Conservation (phyloP, 768 basidiomycete genomes). For the Dioszegia hungarica region DNA sequence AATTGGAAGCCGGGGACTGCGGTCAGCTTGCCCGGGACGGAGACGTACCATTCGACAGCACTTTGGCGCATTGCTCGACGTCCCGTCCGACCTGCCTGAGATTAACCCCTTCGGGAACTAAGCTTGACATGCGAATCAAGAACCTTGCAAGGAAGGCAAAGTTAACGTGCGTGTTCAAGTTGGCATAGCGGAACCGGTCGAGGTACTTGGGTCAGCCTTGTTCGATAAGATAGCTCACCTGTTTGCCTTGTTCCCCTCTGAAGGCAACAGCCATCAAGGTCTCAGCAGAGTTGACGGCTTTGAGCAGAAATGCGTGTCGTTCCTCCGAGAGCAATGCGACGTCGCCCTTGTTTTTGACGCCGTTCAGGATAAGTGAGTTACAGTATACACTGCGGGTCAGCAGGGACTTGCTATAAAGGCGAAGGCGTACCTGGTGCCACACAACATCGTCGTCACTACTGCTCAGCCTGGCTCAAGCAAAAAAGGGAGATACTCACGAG, state of each 20-base stretch:
- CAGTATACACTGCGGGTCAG: conserved; percentile 18
- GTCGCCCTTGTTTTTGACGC: conserved; percentile 26
- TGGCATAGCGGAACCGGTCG: conserved; percentile 9
- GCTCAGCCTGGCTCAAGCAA: conserved; percentile 1
- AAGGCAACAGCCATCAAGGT: conserved; percentile 23
- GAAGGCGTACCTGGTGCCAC: conserved; percentile 17
- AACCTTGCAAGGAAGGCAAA: conserved; percentile 33
- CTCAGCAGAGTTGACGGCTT: conserved; percentile 27
- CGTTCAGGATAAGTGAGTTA: conserved; percentile 36
- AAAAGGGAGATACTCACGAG: conserved; percentile 14
- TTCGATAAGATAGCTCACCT: conserved; percentile 9
- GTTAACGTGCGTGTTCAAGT: conserved; percentile 11
- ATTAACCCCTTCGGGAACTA: conserved; percentile 32
- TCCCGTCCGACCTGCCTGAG: conserved; percentile 31
- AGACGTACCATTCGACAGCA: conserved; percentile 25
- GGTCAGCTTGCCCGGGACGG: neutral
- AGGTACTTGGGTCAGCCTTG: neutral
- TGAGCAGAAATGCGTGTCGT: conserved; percentile 21
- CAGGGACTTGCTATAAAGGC: neutral
- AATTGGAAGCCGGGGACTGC: conserved; percentile 42
- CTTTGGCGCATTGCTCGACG: conserved; percentile 28
- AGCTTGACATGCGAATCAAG: conserved; percentile 34
- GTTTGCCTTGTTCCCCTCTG: conserved; percentile 23
- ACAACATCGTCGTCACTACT: conserved; percentile 27
- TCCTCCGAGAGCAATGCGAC: conserved; percentile 27